Evolutionary conservation across 139 green algal genomes (phyloP), one percentile per base, ranked within the genome.

Genomic region (Coelastrella sp.): DNA sequence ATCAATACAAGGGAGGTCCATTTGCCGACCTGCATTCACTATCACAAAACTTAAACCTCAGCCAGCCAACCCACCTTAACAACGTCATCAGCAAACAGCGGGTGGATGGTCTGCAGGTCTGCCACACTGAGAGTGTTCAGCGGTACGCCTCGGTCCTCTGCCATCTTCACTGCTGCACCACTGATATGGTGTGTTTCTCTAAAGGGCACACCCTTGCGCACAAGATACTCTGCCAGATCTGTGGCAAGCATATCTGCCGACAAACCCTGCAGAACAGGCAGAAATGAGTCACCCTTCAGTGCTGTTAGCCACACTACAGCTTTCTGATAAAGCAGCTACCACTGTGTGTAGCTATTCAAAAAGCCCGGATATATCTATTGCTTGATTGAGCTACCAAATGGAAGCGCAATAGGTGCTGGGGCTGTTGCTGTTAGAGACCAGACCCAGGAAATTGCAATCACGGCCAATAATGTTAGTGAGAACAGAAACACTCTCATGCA

Each of bases 171-270:
- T 9, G 95, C 96, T 0, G 95, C 94, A 8, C 96, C 96, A 66
- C 88, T 93, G 85, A 98, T 95, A 92, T 99, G 96, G 84, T 99
- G 96, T 19, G 96, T 99, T 86, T 99, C 96, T 23, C 96, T 48
- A 80, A 92, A 90, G 0, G 87, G 84, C 74, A 87, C 85, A 63
- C 93, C 95, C 91, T 99, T 99, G 87, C 98, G 94, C 40, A 99
- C 98, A 5, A 99, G 95, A 93, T 99, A 99, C 93, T 99, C 98
- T 8, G 98, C 98, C 64, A 99, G 90, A 80, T 99, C 97, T 15
- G 98, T 99, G 63, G 98, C 98, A 40, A 99, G 93, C 96, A 99
- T 99, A 89, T 98, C 96, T 4, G 91, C 89, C 4, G 94, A 98
- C 25, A 99, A 91, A 9, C 94, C 82, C 96, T 86, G 91, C 27